These are phyloP conservation scores for Tricharina praecox DNA, from an alignment of 495 filamentous ascomycete genomes.

Conservation along the genomic window DNA sequence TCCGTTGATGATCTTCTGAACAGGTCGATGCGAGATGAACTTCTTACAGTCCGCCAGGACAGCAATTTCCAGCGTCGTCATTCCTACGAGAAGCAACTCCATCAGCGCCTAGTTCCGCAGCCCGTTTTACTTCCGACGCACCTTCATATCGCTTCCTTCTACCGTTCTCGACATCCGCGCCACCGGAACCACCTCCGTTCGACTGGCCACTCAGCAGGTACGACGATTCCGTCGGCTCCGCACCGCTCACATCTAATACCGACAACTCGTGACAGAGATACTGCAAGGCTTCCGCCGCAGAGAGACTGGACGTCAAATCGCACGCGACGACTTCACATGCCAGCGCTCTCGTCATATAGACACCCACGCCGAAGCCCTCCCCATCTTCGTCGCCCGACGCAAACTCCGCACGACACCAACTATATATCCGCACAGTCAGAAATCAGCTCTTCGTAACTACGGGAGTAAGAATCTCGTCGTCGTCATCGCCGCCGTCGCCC, in stretches of 20 bases:
- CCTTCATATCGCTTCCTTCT: constrained; percentile 9
- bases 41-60: constrained; percentile 29
- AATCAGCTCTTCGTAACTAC: too few species aligned
- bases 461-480: too few species aligned
- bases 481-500: too few species aligned
- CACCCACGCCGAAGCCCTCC: constrained; percentile 14
- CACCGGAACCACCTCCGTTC: constrained; percentile 13
- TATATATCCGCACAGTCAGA: too few species aligned
- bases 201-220: background rate
- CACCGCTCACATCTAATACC: constrained; percentile 1
- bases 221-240: background rate
- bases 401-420: constrained; percentile 24
- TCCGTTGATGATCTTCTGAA: constrained; percentile 74
- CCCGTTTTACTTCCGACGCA: too few species aligned
- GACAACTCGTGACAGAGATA: constrained; percentile 70
- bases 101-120: too few species aligned
- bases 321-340: constrained; percentile 88
- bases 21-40: constrained; percentile 40
- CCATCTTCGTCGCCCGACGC: constrained; percentile 15
- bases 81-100: too few species aligned
- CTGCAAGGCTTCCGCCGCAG: constrained; percentile 65
- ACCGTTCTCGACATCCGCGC: constrained; percentile 17
- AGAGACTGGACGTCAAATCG: constrained; percentile 64
- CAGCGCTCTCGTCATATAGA: constrained; percentile 41
- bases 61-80: constrained; percentile 84